These are phyloP conservation scores for Apiotrichum gamsii DNA, from an alignment of 1,284 basidiomycete species.

Conservation along the genomic window DNA sequence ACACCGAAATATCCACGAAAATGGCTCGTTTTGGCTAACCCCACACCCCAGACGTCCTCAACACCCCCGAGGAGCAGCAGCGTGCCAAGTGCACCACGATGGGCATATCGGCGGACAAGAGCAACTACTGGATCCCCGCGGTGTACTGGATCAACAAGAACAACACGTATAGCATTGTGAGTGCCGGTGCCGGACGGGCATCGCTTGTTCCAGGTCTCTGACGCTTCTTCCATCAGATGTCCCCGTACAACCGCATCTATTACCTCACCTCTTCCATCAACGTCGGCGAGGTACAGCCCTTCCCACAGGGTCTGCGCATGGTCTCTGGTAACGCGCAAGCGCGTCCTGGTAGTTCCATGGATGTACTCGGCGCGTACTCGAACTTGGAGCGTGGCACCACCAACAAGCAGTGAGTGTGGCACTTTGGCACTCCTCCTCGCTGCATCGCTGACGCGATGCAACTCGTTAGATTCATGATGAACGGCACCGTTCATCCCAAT, in stretches of 20 bases:
- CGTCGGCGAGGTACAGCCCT: conserved; percentile 15
- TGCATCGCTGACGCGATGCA: no score
- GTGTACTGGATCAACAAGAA: conserved; percentile 46
- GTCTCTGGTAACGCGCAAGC: conserved; percentile 43
- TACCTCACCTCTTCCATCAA: conserved; percentile 28
- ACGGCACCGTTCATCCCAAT: conserved; percentile 13
- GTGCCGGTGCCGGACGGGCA: no score
- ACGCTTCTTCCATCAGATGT: no score
- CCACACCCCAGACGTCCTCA: conserved; percentile 15
- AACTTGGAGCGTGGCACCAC: no score
- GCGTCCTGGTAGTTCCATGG: background rate
- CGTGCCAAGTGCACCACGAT: conserved; percentile 28
- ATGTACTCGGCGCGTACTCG: no score
- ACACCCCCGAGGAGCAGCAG: conserved; percentile 18
- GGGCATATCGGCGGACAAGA: conserved; percentile 28
- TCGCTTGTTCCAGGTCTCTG: no score
- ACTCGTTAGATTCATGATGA: conserved; percentile 37
- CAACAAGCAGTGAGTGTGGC: no score
- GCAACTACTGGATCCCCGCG: conserved; percentile 44
- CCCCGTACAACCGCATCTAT: conserved; percentile 32
- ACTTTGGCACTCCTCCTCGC: no score
- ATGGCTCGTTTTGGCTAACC: no score
- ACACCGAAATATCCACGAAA: background rate
- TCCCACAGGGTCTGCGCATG: conserved; percentile 49
- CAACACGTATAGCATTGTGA: conserved; percentile 27